These are phyloP conservation scores for Pseudoperonospora humuli DNA, from an alignment of 352 stramenopile genomes.

Conservation along the genomic window DNA sequence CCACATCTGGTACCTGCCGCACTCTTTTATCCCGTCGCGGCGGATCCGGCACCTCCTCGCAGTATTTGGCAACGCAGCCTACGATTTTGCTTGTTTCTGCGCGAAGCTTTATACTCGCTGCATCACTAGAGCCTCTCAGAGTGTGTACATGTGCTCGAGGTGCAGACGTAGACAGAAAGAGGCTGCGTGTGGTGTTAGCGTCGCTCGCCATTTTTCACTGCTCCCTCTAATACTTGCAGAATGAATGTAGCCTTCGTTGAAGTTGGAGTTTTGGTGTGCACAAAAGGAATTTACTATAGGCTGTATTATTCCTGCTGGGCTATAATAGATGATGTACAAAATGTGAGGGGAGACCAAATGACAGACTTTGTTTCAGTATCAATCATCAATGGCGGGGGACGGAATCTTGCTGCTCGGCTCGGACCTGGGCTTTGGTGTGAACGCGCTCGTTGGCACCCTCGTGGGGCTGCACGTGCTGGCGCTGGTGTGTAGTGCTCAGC, in stretches of 20 bases:
- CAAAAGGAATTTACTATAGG: not conserved
- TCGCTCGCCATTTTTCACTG: not conserved
- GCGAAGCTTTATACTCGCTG: conserved; percentile 4
- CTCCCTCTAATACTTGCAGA: too few species aligned
- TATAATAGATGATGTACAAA: conserved; percentile 1
- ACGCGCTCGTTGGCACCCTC: conserved; percentile 58
- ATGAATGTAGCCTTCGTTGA: conserved; percentile 21
- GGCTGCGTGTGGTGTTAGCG: conserved; percentile 1
- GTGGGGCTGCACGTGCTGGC: conserved; percentile 67
- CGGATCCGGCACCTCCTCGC: conserved; percentile 2
- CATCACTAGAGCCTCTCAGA: not conserved
- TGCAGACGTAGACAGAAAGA: not conserved
- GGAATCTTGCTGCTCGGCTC: conserved; percentile 29
- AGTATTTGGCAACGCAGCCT: conserved; percentile 2
- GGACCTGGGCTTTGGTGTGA: conserved; percentile 46
- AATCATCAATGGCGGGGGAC: conserved; percentile 7
- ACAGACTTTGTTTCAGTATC: not conserved
- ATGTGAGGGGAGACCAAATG: conserved; percentile 1
- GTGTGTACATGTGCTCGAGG: not conserved
- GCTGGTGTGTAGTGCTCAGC: conserved; percentile 28
- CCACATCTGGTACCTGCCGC: not conserved
- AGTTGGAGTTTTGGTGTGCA: conserved; percentile 2
- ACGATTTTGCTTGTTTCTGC: conserved; percentile 10
- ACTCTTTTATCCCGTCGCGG: not conserved
- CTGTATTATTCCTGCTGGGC: too few species aligned